Percentiles rank a stretch among this genome's conserved stretches.
Evolutionary conservation across 2,329 filamentous ascomycete species (phyloP).

Genomic region (Coniochaeta sp.): DNA sequence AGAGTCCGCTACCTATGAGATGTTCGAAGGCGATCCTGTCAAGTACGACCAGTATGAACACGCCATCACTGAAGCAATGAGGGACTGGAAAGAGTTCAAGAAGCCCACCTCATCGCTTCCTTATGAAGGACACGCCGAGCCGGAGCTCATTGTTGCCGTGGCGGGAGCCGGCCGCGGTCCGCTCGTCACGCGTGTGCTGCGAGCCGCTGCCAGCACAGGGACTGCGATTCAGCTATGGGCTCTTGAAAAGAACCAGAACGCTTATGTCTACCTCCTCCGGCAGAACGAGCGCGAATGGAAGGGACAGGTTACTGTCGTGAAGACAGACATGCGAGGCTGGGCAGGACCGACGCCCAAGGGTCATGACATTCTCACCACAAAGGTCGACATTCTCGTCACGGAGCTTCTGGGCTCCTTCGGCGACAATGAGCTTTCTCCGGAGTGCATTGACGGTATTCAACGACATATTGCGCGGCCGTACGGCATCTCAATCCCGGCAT

Average conservation of each 20-base stretch:
- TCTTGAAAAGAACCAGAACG: constrained; percentile 97
- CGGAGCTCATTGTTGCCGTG: constrained; percentile 70
- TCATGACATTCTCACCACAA: constrained; percentile 34
- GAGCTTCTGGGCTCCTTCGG: constrained; percentile 93
- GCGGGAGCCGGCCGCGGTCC: constrained; percentile 91
- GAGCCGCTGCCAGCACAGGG: constrained; percentile 68
- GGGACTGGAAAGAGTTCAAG: constrained; percentile 65
- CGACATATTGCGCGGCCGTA: constrained; percentile 70
- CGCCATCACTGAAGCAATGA: constrained; percentile 73
- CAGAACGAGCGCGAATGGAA: constrained; percentile 82
- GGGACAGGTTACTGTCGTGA: constrained; percentile 75
- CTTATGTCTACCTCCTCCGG: constrained; percentile 83
- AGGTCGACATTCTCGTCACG: constrained; percentile 88
- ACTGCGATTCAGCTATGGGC: constrained; percentile 83
- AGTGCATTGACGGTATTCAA: constrained; percentile 94
- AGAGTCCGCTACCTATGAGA: constrained; percentile 95
- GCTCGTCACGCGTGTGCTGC: constrained; percentile 78
- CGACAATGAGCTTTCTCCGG: constrained; percentile 90
- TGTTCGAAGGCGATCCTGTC: constrained; percentile 96
- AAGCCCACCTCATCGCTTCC: constrained; percentile 65
- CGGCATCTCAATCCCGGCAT: constrained; percentile 88
- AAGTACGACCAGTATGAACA: constrained; percentile 95
- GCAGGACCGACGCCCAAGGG: constrained; percentile 60
- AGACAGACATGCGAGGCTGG: constrained; percentile 97
- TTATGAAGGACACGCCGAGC: constrained; percentile 8